phyloP scores from a whole-genome alignment of 441 rosid genomes.

The Melastoma candidum region DNA sequence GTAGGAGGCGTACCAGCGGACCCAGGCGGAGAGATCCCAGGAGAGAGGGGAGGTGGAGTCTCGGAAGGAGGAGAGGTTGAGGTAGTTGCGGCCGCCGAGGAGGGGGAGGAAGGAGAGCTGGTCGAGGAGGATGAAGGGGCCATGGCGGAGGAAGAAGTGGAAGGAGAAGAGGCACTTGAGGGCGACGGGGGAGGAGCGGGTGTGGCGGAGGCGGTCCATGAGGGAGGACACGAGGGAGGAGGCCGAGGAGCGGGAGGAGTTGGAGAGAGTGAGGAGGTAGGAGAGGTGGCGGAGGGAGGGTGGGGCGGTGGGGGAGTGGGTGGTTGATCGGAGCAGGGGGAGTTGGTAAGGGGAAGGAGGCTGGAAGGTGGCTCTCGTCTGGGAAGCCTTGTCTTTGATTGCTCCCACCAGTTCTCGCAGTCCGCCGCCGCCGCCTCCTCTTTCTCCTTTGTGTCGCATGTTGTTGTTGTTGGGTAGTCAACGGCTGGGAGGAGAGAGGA shows the following conservation, averaged over 20 bases:
- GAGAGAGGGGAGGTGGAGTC: slow-evolving; percentile 37
- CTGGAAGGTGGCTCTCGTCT: slow-evolving; percentile 59
- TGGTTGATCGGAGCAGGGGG: slow-evolving; percentile 68
- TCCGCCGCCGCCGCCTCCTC: too few species aligned
- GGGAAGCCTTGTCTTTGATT: slow-evolving; percentile 75
- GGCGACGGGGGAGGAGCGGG: slow-evolving; percentile 61
- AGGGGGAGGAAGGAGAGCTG: slow-evolving; percentile 74
- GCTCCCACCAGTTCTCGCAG: slow-evolving; percentile 43
- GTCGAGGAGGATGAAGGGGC: slow-evolving; percentile 76
- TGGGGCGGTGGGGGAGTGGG: slow-evolving; percentile 51
- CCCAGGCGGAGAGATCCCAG: slow-evolving; percentile 86
- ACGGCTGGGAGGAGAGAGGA: too few species aligned
- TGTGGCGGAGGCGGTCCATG: slow-evolving; percentile 83
- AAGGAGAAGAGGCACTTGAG: slow-evolving; percentile 56
- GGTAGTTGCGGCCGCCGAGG: slow-evolving; percentile 73
- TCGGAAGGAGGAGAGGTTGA: slow-evolving; percentile 65
- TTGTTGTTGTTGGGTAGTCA: too few species aligned
- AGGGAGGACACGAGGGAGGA: slow-evolving; percentile 49
- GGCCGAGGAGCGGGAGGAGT: slow-evolving; percentile 65
- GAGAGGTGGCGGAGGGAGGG: slow-evolving; percentile 50
- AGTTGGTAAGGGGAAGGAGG: slow-evolving; percentile 30
- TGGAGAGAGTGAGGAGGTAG: slow-evolving; percentile 47
- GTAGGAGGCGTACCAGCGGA: slow-evolving; percentile 70
- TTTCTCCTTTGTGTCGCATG: too few species aligned
- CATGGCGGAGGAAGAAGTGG: slow-evolving; percentile 58